Conservation (phyloP, 371 early-diverging fungal species). For the Mucor sp. region DNA sequence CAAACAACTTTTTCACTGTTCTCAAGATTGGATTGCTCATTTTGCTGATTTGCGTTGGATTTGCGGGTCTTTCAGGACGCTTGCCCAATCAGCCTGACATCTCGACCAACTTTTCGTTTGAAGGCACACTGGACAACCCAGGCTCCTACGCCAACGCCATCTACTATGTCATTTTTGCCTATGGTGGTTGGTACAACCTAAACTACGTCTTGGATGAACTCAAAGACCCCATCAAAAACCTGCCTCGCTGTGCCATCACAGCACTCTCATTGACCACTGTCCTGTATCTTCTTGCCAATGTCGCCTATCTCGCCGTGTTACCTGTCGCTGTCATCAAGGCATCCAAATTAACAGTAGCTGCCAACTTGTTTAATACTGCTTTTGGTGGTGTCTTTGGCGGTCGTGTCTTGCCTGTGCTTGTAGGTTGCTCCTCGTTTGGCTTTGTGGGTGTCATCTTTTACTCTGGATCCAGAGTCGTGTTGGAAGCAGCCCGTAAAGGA, state of each 20-base stretch:
- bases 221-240: slow-evolving; percentile 27
- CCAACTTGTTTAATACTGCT: slow-evolving; percentile 26
- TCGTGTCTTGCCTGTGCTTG: slow-evolving; percentile 26
- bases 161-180: slow-evolving; percentile 30
- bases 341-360: slow-evolving; percentile 26
- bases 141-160: slow-evolving; percentile 27
- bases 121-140: slow-evolving; percentile 21
- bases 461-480: slow-evolving; percentile 24
- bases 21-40: slow-evolving; percentile 23
- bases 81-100: slow-evolving; percentile 23
- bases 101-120: slow-evolving; percentile 22
- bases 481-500: slow-evolving; percentile 30
- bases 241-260: slow-evolving; percentile 27
- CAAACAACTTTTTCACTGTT: slow-evolving; percentile 29
- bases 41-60: slow-evolving; percentile 27
- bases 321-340: slow-evolving; percentile 14
- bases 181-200: slow-evolving; percentile 32
- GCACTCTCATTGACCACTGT: slow-evolving; percentile 22
- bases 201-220: slow-evolving; percentile 32
- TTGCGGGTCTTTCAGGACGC: slow-evolving; percentile 30
- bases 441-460: slow-evolving; percentile 27
- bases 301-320: slow-evolving; percentile 28
- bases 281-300: slow-evolving; percentile 24
- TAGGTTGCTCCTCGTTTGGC: slow-evolving; percentile 27
- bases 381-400: slow-evolving; percentile 30